Percentiles rank a stretch among this genome's conserved stretches.
Evolutionary conservation across 2,329 filamentous ascomycete genomes (phyloP).

Genomic region (Ophiostoma triangulosporum): DNA sequence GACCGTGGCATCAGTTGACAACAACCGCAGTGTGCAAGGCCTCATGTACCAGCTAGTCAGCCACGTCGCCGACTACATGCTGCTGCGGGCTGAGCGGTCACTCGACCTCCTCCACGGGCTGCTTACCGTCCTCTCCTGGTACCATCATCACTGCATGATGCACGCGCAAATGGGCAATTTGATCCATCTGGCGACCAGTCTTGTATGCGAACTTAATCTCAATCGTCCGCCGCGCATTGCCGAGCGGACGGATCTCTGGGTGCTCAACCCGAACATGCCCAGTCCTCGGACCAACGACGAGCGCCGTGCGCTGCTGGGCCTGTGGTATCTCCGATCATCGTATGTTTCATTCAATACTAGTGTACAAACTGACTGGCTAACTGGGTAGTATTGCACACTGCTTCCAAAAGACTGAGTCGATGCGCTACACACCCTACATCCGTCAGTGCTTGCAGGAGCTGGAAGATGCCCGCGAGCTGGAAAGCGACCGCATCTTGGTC

Average conservation of each 20-base stretch:
- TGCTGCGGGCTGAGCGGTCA: slow-evolving; percentile 35
- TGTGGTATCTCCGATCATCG: slow-evolving; percentile 40
- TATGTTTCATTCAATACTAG: not conserved
- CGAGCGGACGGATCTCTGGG: slow-evolving; percentile 30
- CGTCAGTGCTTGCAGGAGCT: slow-evolving; percentile 36
- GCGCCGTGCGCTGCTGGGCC: slow-evolving; percentile 35
- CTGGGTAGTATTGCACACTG: slow-evolving; percentile 22
- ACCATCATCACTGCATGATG: slow-evolving; percentile 41
- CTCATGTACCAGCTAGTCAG: slow-evolving; percentile 35
- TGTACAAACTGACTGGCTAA: not conserved
- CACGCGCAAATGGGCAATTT: slow-evolving; percentile 40
- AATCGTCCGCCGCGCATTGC: slow-evolving; percentile 26
- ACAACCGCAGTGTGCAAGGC: slow-evolving; percentile 32
- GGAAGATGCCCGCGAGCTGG: slow-evolving; percentile 28
- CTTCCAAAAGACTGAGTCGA: slow-evolving; percentile 31
- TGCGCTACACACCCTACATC: slow-evolving; percentile 39
- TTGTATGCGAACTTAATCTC: slow-evolving; percentile 34
- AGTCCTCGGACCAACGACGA: slow-evolving; percentile 35
- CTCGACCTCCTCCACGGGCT: slow-evolving; percentile 36
- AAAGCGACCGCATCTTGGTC: slow-evolving; percentile 32
- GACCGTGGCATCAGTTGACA: slow-evolving; percentile 35
- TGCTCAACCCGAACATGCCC: slow-evolving; percentile 26
- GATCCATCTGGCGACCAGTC: slow-evolving; percentile 32
- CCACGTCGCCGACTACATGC: slow-evolving; percentile 33
- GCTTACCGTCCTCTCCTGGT: slow-evolving; percentile 35